Evolutionary conservation across 2,329 filamentous ascomycete species (phyloP), one percentile per base, ranked within the genome.

Genomic region (Cryphonectria parasitica): DNA sequence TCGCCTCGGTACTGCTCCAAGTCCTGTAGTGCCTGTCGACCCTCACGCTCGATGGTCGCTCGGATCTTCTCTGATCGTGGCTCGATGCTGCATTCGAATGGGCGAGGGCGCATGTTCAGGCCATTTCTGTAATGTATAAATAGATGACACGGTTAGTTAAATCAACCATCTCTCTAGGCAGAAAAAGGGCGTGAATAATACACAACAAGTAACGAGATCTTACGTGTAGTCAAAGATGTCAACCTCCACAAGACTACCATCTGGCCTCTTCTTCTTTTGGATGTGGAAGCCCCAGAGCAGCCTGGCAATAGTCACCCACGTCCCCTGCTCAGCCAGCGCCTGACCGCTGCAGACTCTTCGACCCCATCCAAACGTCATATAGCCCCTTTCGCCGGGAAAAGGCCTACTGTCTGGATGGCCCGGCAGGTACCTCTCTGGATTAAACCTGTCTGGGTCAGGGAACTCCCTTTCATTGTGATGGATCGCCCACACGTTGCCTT

Each of bases 221-320:
- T 77, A 84, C 83, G 84, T 87, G 72, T 86, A 87, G 69, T 84
- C 79, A 73, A 88, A 87, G 56, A 89, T 88, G 71, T 89, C 87
- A 54, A 89, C 85, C 1, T 84, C 82, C 25, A 87, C 80, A 25
- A 82, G 80, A 34, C 81, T 82, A 0, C 86, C 86, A 41, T 78
- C 71, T 0, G 77, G 58, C 39, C 79, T 79, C 69, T 69, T 76
- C 70, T 80, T 79, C 73, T 79, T 81, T 71, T 80, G 76, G 69
- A 89, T 84, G 68, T 82, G 80, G 74, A 89, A 90, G 0, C 82
- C 87, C 86, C 88, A 90, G 8, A 90, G 79, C 39, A 89, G 75
- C 19, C 88, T 79, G 11, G 86, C 85, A 61, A 90, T 81, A 0
- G 85, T 88, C 74, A 90, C 84, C 82, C 86, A 89, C 0, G 86